Conservation (phyloP, 2,329 filamentous ascomycete genomes). For the Phaeoacremonium minimum region DNA sequence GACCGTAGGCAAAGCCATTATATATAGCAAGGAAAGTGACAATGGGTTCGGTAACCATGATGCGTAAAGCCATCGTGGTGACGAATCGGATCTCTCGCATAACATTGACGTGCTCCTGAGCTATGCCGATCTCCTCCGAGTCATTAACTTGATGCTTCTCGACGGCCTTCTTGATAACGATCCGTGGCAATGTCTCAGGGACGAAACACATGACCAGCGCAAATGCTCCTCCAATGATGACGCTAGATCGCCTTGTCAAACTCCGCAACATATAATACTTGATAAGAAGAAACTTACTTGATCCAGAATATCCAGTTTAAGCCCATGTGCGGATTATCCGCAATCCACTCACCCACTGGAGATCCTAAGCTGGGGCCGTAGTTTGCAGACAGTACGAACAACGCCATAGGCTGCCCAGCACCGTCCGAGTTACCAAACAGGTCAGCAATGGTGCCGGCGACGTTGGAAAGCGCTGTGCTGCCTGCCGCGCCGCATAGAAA, state of each 20-base stretch:
- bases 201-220: constrained; percentile 27
- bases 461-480: constrained; percentile 28
- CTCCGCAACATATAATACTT: not conserved
- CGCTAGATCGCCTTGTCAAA: constrained; percentile 13
- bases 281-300: constrained; percentile 18
- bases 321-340: constrained; percentile 26
- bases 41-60: constrained; percentile 36
- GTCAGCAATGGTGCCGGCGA: constrained; percentile 27
- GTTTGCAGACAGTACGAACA: constrained; percentile 34
- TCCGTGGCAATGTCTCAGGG: constrained; percentile 32
- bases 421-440: constrained; percentile 29
- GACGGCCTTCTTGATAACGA: constrained; percentile 28
- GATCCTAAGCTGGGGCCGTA: constrained; percentile 32
- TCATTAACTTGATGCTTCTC: constrained; percentile 22
- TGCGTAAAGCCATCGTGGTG: constrained; percentile 33
- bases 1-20: constrained; percentile 35
- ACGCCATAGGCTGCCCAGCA: constrained; percentile 35
- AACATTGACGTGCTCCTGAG: constrained; percentile 27
- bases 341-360: constrained; percentile 33
- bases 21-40: constrained; percentile 32
- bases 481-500: constrained; percentile 27
- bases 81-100: constrained; percentile 32
- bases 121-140: constrained; percentile 22
- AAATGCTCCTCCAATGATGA: constrained; percentile 31
- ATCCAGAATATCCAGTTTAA: constrained; percentile 34